A percentile compares a stretch with the other conserved stretches of the same genome.
phyloP scores from a whole-genome alignment of 768 basidiomycete species.

The Mycena kentingensis region DNA sequence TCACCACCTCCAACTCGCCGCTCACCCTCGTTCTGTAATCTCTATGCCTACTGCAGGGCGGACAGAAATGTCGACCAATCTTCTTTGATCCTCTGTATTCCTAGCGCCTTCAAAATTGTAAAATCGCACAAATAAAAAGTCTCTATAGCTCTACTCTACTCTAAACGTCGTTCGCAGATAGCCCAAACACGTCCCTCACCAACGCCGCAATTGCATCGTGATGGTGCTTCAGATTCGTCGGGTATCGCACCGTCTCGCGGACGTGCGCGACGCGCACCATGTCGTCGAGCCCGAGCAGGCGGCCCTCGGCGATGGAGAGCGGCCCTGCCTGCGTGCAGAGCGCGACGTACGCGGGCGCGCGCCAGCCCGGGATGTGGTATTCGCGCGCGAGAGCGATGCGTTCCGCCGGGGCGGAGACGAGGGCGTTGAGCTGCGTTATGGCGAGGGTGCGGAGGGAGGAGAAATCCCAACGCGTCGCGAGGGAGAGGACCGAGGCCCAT shows the following conservation, averaged over 20 bases:
- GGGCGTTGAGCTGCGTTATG: slow-evolving; percentile 21
- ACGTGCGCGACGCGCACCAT: slow-evolving; percentile 18
- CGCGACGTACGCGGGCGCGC: slow-evolving; percentile 31
- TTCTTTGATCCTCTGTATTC: not conserved
- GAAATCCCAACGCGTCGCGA: slow-evolving; percentile 33
- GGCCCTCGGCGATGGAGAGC: slow-evolving; percentile 21
- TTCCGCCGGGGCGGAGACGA: slow-evolving; percentile 16
- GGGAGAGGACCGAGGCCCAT: slow-evolving; percentile 33
- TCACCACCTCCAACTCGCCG: slow-evolving; percentile 14
- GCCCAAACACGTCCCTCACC: slow-evolving; percentile 14
- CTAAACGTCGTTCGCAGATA: not conserved
- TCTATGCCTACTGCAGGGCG: not conserved
- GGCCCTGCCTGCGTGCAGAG: slow-evolving; percentile 27
- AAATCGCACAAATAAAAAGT: too few species aligned
- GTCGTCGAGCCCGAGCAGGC: slow-evolving; percentile 19
- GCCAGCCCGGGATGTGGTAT: slow-evolving; percentile 31
- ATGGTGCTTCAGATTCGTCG: slow-evolving; percentile 21
- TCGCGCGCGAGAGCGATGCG: slow-evolving; percentile 25
- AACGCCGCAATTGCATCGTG: slow-evolving; percentile 19
- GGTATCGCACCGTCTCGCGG: slow-evolving; percentile 22
- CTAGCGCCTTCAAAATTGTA: too few species aligned
- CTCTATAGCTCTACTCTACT: too few species aligned
- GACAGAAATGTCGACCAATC: too few species aligned
- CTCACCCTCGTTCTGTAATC: slow-evolving; percentile 15
- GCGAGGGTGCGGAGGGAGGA: slow-evolving; percentile 28